phyloP scores from a whole-genome alignment of 176 grass and related monocot genomes.

The Oryza meridionalis region DNA sequence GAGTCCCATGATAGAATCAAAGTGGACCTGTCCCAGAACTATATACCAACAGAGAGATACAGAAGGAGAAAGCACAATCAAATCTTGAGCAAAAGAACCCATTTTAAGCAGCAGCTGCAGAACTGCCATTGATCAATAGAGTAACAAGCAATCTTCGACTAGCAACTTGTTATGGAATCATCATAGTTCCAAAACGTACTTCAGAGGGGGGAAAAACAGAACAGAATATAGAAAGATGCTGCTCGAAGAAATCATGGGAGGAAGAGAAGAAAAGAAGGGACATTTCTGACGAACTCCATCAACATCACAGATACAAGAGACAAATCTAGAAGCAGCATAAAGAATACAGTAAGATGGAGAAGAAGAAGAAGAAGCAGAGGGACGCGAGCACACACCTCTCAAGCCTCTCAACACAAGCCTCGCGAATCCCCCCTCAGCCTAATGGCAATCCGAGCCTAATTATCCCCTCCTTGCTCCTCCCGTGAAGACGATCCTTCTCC shows the following conservation, averaged over 20 bases:
- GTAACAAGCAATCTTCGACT: not conserved
- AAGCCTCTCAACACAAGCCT: not conserved
- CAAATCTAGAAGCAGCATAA: conserved; percentile 5
- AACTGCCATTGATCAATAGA: not conserved
- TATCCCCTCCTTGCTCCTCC: not conserved
- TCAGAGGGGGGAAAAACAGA: not conserved
- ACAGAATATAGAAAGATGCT: not conserved
- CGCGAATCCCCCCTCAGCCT: not conserved
- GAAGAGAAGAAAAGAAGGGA: not conserved
- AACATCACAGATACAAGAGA: conserved; percentile 1
- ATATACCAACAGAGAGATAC: not conserved
- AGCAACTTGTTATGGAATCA: not conserved
- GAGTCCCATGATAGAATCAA: not conserved
- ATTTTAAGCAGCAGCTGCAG: not conserved
- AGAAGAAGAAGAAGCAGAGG: not conserved
- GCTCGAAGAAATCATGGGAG: not conserved
- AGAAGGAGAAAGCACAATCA: not conserved
- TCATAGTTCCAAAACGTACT: not conserved
- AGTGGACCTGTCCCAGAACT: not conserved
- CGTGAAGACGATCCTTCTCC: conserved; percentile 16
- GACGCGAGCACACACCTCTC: not conserved
- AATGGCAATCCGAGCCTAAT: not conserved
- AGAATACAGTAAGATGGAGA: not conserved
- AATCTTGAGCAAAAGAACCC: conserved; percentile 17
- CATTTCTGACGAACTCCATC: not conserved